Evolutionary conservation across 345 rosid genomes (phyloP).

Genomic region (Boechera stricta): DNA sequence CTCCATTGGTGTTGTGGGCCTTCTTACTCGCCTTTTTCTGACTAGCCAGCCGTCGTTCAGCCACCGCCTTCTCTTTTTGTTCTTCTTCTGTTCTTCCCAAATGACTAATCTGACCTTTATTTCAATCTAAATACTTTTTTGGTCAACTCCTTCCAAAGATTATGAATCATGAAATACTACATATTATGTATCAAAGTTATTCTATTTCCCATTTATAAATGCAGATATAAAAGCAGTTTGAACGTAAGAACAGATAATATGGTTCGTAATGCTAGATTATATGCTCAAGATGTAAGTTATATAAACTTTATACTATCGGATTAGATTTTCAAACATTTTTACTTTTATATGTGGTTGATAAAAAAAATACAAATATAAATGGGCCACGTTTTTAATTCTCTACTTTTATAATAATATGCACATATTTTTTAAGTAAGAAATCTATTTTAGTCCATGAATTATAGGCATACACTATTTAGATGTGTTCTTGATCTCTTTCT

Average conservation of each 20-base stretch:
- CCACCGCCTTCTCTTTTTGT: conserved; percentile 42
- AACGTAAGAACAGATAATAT: too few relatives aligned
- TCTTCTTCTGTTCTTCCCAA: neutral
- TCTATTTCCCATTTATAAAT: too few relatives aligned
- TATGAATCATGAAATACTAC: neutral
- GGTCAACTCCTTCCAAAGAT: neutral
- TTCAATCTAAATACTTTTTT: neutral
- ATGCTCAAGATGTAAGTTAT: too few relatives aligned
- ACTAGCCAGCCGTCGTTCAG: conserved; percentile 44
- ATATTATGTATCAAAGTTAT: too few relatives aligned
- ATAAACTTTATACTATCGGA: too few relatives aligned
- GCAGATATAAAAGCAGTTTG: too few relatives aligned
- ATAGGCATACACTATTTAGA: neutral
- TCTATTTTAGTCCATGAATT: neutral
- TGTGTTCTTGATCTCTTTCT: neutral
- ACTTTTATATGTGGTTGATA: too few relatives aligned
- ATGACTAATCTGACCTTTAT: conserved; percentile 44
- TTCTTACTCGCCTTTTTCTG: conserved; percentile 48
- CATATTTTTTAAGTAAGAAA: neutral
- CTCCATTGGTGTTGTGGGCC: conserved; percentile 46
- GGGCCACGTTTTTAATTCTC: neutral
- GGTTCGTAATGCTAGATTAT: too few relatives aligned
- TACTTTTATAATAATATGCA: neutral
- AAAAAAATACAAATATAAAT: too few relatives aligned
- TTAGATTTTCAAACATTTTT: too few relatives aligned